These are phyloP conservation scores for Deuterostichococcus epilithicus DNA, from an alignment of 139 green algal species.

Conservation along the genomic window DNA sequence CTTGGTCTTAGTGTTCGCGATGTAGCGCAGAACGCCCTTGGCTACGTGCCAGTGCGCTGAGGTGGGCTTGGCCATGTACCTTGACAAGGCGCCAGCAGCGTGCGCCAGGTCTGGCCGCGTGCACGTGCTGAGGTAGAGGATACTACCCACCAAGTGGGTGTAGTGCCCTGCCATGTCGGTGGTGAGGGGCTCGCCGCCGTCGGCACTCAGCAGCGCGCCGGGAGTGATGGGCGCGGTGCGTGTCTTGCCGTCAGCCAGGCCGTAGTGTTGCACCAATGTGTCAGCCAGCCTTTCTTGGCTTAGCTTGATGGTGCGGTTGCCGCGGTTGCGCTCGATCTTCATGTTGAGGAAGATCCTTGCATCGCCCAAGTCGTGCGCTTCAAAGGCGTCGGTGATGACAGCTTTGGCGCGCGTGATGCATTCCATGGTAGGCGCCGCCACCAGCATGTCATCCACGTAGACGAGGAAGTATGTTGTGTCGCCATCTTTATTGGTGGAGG, in stretches of 20 bases:
- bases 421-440: no score
- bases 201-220: slow-evolving; percentile 1
- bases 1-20: no score
- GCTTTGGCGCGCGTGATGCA: no score
- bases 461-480: no score
- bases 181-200: slow-evolving; percentile 11
- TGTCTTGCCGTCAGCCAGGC: neutral
- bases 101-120: slow-evolving; percentile 40
- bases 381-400: no score
- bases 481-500: no score
- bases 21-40: no score
- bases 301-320: slow-evolving; percentile 21
- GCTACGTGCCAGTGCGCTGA: slow-evolving; percentile 31
- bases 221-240: slow-evolving; percentile 6
- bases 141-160: slow-evolving; percentile 21
- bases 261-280: slow-evolving; percentile 17
- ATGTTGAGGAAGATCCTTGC: slow-evolving; percentile 24
- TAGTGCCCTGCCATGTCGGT: slow-evolving; percentile 10
- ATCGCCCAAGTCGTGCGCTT: no score
- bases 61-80: slow-evolving; percentile 33
- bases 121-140: slow-evolving; percentile 25
- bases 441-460: no score
- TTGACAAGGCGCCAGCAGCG: slow-evolving; percentile 30
- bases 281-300: slow-evolving; percentile 3
- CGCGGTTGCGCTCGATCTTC: slow-evolving; percentile 14